Conservation (phyloP, 1,284 basidiomycete genomes). For the Tetrapyrgos nigripes region DNA sequence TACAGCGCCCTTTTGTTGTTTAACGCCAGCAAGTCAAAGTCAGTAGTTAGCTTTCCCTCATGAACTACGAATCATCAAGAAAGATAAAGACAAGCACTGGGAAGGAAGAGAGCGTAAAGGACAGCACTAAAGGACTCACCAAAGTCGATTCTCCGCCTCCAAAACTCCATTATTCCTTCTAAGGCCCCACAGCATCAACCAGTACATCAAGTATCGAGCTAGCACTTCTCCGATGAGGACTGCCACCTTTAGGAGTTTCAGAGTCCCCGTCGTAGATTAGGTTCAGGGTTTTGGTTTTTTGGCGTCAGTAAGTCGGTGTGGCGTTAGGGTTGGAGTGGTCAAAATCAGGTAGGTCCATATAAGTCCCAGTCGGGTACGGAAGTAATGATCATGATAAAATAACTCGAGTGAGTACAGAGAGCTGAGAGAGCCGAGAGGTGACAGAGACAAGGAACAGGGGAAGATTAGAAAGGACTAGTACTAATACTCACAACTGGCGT, state of each 20-base stretch:
- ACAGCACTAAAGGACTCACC: slow-evolving; percentile 35
- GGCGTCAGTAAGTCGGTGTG: too few species aligned
- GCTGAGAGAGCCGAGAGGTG: too few species aligned
- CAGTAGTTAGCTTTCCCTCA: too few species aligned
- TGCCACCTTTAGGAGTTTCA: slow-evolving; percentile 28
- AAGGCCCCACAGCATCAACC: slow-evolving; percentile 48
- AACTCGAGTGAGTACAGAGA: too few species aligned
- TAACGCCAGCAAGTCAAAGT: too few species aligned
- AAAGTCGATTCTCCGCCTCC: slow-evolving; percentile 55
- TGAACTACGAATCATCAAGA: too few species aligned
- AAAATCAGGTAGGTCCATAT: too few species aligned
- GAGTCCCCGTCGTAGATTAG: background rate
- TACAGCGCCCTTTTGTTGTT: slow-evolving; percentile 47
- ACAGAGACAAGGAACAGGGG: too few species aligned
- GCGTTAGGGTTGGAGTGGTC: too few species aligned
- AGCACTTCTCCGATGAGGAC: slow-evolving; percentile 56
- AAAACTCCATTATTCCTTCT: slow-evolving; percentile 56
- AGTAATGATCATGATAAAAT: too few species aligned
- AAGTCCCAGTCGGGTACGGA: too few species aligned
- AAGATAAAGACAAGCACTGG: too few species aligned
- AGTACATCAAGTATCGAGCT: slow-evolving; percentile 56
- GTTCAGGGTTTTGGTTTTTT: background rate
- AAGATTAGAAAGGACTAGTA: background rate
- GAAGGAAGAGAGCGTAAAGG: background rate
- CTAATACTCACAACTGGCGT: slow-evolving; percentile 47